phyloP scores from a whole-genome alignment of 139 green algal genomes.

The Chlorella sp. region DNA sequence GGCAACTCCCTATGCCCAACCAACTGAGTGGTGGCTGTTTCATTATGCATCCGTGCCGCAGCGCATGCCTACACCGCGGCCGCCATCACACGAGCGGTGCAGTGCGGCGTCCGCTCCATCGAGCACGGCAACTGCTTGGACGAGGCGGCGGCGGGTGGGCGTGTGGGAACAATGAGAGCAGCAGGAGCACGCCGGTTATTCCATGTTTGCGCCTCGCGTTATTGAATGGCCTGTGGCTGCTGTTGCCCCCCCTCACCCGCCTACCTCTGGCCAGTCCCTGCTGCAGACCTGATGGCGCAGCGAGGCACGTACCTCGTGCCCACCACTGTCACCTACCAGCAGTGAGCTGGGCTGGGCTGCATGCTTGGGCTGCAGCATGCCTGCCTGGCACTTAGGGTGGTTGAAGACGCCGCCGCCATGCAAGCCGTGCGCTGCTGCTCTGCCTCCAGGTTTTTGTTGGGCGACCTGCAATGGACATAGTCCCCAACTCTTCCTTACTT shows the following conservation, averaged over 20 bases:
- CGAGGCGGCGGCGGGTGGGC: constrained; percentile 15
- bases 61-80: constrained; percentile 72
- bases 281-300: constrained; percentile 38
- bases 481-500: no score
- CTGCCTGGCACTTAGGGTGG: no score
- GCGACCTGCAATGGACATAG: no score
- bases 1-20: no score
- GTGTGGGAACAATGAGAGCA: neutral
- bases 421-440: no score
- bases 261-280: neutral
- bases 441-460: no score
- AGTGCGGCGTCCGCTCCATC: constrained; percentile 61
- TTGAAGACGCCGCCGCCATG: no score
- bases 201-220: neutral
- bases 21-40: no score
- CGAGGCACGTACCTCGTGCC: constrained; percentile 61
- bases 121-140: constrained; percentile 78
- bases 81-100: constrained; percentile 61
- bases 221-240: neutral
- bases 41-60: neutral
- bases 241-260: neutral
- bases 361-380: no score
- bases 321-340: constrained; percentile 66
- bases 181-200: no score
- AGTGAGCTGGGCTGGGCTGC: neutral